Evolutionary conservation across 345 rosid genomes (phyloP).

Genomic region (Melastoma malabathricum): DNA sequence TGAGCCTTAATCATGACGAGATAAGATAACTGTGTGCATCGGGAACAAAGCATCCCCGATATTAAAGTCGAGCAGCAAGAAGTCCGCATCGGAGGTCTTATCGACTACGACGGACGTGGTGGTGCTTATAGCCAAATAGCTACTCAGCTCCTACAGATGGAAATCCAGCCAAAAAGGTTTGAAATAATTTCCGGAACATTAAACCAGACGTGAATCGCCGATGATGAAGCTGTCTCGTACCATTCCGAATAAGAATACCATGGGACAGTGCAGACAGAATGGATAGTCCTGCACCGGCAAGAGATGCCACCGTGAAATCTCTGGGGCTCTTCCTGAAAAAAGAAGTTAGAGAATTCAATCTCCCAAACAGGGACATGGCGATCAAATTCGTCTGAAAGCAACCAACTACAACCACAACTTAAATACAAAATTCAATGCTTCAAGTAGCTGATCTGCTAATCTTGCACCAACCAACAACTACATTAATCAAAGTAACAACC

Average conservation of each 20-base stretch:
- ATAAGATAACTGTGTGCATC: too few species aligned
- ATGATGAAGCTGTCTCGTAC: constrained; percentile 22
- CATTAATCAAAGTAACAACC: too few species aligned
- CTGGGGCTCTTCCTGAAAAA: constrained; percentile 89
- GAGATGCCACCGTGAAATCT: constrained; percentile 95
- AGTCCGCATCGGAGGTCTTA: constrained; percentile 85
- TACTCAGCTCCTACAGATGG: constrained; percentile 60
- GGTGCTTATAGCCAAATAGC: constrained; percentile 66
- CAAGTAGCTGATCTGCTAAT: too few species aligned
- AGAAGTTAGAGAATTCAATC: neutral
- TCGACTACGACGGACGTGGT: constrained; percentile 81
- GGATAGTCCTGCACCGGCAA: constrained; percentile 95
- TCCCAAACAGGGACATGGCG: too few species aligned
- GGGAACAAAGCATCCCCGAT: constrained; percentile 32
- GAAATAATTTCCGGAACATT: neutral
- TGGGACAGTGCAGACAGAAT: constrained; percentile 71
- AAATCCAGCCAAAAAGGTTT: neutral
- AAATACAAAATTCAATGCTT: too few species aligned
- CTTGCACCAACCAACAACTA: too few species aligned
- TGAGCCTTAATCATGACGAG: too few species aligned
- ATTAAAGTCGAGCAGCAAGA: constrained; percentile 84
- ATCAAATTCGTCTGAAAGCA: too few species aligned
- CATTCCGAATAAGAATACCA: constrained; percentile 97
- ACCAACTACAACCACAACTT: too few species aligned
- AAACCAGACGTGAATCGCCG: neutral